These are phyloP conservation scores for Murraya koenigii DNA, from an alignment of 345 rosid species.

Conservation along the genomic window DNA sequence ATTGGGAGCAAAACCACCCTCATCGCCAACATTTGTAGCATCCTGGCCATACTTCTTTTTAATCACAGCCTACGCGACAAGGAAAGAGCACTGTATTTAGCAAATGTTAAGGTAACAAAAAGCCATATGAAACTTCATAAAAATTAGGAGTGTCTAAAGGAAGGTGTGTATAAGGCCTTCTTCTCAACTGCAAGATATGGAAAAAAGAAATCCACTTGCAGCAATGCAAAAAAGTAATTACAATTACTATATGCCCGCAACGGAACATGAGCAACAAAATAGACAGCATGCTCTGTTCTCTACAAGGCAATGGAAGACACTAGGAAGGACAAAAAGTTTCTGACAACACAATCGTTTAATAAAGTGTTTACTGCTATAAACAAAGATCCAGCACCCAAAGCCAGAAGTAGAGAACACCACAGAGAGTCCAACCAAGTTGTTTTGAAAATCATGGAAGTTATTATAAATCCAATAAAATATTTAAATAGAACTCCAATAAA, in stretches of 20 bases:
- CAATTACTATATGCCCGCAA: slow-evolving; percentile 5
- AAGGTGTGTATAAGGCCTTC: neutral
- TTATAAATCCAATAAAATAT: neutral
- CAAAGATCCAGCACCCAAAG: neutral
- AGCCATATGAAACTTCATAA: neutral
- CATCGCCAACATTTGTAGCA: slow-evolving; percentile 98
- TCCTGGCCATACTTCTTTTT: slow-evolving; percentile 99
- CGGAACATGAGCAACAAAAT: slow-evolving; percentile 4
- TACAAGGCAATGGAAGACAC: neutral
- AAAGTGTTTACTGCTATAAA: neutral
- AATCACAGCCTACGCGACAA: slow-evolving; percentile 51
- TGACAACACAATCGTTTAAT: neutral
- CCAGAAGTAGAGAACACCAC: neutral
- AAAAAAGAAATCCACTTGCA: neutral
- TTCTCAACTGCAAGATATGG: neutral
- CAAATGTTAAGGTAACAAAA: neutral
- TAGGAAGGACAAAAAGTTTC: neutral
- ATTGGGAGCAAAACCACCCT: slow-evolving; percentile 98
- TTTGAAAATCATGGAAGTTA: neutral
- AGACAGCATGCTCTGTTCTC: slow-evolving; percentile 11
- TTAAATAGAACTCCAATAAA: neutral
- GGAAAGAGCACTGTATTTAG: neutral
- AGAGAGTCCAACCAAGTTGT: neutral
- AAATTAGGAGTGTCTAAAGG: neutral
- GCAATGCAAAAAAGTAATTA: neutral